phyloP scores from a whole-genome alignment of 208 protist genomes.

The Angomonas deanei region DNA sequence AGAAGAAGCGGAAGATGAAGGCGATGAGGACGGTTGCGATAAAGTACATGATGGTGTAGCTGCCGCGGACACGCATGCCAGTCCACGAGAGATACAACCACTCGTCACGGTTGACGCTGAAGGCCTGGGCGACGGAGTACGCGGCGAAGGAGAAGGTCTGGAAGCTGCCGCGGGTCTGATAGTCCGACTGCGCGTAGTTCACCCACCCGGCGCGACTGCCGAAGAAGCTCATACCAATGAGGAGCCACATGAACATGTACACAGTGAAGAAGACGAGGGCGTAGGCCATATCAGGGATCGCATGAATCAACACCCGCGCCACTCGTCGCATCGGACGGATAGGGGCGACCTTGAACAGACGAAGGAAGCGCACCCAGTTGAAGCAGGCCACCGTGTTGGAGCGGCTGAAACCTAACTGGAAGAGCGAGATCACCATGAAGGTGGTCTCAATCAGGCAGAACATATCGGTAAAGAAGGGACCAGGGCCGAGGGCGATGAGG shows the following conservation, averaged over 20 bases:
- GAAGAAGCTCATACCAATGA: constrained; percentile 91
- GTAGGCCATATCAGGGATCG: constrained; percentile 78
- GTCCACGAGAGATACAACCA: constrained; percentile 86
- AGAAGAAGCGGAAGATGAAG: constrained; percentile 82
- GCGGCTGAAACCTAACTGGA: constrained; percentile 85
- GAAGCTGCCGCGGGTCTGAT: constrained; percentile 66
- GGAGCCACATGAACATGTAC: constrained; percentile 90
- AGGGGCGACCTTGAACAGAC: constrained; percentile 58
- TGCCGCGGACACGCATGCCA: constrained; percentile 71
- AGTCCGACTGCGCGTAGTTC: constrained; percentile 37
- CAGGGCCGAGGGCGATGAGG: constrained; percentile 69
- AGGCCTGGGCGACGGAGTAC: constrained; percentile 81
- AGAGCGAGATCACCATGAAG: constrained; percentile 77
- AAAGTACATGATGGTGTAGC: constrained; percentile 87
- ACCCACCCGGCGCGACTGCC: constrained; percentile 66
- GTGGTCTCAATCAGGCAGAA: constrained; percentile 72
- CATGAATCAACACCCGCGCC: constrained; percentile 71
- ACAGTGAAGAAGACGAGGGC: constrained; percentile 81
- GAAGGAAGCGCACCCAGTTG: constrained; percentile 84
- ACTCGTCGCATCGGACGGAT: constrained; percentile 61
- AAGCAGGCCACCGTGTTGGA: constrained; percentile 80
- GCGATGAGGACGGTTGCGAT: constrained; percentile 64
- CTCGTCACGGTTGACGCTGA: constrained; percentile 76
- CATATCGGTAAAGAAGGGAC: constrained; percentile 66
- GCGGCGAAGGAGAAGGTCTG: constrained; percentile 75